A percentile compares a stretch with the other conserved stretches of the same genome.
Conservation (phyloP, 305 asterid species). For the Ajuga reptans region DNA sequence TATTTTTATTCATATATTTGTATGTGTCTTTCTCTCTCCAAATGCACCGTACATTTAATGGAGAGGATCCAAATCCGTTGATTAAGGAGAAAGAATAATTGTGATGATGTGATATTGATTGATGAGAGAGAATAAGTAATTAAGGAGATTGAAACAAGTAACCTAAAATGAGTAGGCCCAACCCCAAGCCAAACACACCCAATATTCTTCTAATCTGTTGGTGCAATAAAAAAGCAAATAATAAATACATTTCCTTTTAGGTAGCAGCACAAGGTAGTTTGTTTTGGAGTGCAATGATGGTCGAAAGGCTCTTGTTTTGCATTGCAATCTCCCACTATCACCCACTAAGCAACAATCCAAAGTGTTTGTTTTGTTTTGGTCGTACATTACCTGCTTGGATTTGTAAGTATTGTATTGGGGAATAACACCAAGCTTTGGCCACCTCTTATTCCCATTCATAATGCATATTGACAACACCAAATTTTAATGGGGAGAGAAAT, state of each 20-base stretch:
- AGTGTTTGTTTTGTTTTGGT: conserved; percentile 30
- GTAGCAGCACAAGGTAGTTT: neutral
- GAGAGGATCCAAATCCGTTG: too few species aligned
- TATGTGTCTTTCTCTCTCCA: too few species aligned
- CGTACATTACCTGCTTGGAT: conserved; percentile 23
- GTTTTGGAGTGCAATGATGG: neutral
- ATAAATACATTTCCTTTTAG: neutral
- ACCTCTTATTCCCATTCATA: conserved; percentile 41
- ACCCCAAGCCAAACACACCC: too few species aligned
- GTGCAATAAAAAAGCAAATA: too few species aligned
- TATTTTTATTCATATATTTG: too few species aligned
- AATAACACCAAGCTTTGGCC: conserved; percentile 34
- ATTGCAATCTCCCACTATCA: conserved; percentile 28
- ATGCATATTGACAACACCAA: conserved; percentile 25
- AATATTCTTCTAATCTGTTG: too few species aligned
- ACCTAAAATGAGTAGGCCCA: too few species aligned
- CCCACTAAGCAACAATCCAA: conserved; percentile 21
- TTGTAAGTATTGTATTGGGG: conserved; percentile 23
- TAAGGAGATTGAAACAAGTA: too few species aligned
- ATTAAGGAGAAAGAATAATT: too few species aligned
- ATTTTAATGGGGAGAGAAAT: conserved; percentile 17
- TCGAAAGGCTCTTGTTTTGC: conserved; percentile 8
- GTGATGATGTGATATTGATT: too few species aligned
- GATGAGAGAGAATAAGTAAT: too few species aligned
- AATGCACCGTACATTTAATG: too few species aligned